Conservation (phyloP, 495 filamentous ascomycete genomes). For the Penicillium paxilli region DNA sequence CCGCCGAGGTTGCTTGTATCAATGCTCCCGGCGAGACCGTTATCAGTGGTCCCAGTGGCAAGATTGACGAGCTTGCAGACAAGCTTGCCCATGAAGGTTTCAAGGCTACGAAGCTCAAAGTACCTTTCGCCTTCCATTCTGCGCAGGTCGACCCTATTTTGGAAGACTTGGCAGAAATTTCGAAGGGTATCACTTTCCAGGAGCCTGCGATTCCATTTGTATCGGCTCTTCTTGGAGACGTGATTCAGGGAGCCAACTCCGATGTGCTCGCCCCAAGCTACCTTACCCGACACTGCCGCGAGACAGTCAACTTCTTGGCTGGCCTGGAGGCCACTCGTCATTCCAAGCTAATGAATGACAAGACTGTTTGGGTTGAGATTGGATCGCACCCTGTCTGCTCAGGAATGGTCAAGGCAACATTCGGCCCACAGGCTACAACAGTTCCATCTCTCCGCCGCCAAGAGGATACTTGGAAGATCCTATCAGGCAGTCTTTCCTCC, state of each 20-base stretch:
- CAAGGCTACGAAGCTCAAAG: slow-evolving; percentile 68
- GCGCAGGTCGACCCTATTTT: slow-evolving; percentile 77
- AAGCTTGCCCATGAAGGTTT: slow-evolving; percentile 54
- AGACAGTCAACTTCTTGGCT: slow-evolving; percentile 72
- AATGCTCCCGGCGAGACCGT: slow-evolving; percentile 53
- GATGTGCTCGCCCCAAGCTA: slow-evolving; percentile 59
- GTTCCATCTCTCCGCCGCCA: slow-evolving; percentile 59
- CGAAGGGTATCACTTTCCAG: slow-evolving; percentile 58
- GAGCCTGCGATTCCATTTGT: slow-evolving; percentile 67
- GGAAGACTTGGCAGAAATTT: slow-evolving; percentile 61
- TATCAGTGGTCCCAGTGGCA: slow-evolving; percentile 43
- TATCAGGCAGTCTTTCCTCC: slow-evolving; percentile 57
- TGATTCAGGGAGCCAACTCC: slow-evolving; percentile 51
- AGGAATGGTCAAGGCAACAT: slow-evolving; percentile 67
- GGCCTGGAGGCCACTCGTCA: slow-evolving; percentile 56
- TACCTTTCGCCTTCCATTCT: slow-evolving; percentile 83
- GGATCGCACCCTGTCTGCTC: slow-evolving; percentile 69
- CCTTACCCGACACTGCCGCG: slow-evolving; percentile 64
- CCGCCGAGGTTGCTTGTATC: slow-evolving; percentile 52
- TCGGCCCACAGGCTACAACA: slow-evolving; percentile 57
- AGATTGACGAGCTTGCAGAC: slow-evolving; percentile 58
- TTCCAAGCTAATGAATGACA: slow-evolving; percentile 44
- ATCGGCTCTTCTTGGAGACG: slow-evolving; percentile 64
- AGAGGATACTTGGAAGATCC: slow-evolving; percentile 62
- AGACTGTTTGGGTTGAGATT: slow-evolving; percentile 59